phyloP scores from a whole-genome alignment of 805 yeast genomes.

The Suhomyces emberorum region DNA sequence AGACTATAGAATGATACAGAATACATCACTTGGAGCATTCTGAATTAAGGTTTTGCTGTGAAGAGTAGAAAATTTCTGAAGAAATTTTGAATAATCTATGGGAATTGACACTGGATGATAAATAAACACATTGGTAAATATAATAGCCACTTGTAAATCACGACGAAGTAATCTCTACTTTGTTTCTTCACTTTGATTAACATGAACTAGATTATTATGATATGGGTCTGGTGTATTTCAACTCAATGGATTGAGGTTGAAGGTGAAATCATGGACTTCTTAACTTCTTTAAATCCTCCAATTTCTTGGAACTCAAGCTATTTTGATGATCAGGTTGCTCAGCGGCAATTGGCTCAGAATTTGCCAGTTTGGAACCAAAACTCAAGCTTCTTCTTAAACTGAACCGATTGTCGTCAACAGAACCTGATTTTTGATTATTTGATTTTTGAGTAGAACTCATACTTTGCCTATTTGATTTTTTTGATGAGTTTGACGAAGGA shows the following conservation, averaged over 20 bases:
- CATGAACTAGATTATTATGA: no score
- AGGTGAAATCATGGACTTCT: constrained; percentile 26
- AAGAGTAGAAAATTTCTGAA: no score
- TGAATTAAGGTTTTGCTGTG: no score
- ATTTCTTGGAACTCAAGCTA: constrained; percentile 20
- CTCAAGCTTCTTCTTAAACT: constrained; percentile 27
- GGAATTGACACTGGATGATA: no score
- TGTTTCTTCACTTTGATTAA: background rate
- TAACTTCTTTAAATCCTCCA: constrained; percentile 28
- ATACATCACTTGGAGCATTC: no score
- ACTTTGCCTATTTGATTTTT: background rate
- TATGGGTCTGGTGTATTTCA: background rate
- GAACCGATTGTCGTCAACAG: constrained; percentile 10
- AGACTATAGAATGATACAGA: no score
- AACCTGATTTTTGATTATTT: background rate
- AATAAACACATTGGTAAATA: no score
- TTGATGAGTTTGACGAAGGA: constrained; percentile 21
- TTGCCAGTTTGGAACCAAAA: constrained; percentile 10
- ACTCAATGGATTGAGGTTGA: no score
- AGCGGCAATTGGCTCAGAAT: background rate
- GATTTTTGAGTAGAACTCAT: background rate
- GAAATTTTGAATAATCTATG: no score
- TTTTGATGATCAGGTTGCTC: constrained; percentile 4
- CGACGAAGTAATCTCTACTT: no score
- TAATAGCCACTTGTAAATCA: no score